Evolutionary conservation across 306 rosid species (phyloP).

Genomic region (Glycyrrhiza uralensis): DNA sequence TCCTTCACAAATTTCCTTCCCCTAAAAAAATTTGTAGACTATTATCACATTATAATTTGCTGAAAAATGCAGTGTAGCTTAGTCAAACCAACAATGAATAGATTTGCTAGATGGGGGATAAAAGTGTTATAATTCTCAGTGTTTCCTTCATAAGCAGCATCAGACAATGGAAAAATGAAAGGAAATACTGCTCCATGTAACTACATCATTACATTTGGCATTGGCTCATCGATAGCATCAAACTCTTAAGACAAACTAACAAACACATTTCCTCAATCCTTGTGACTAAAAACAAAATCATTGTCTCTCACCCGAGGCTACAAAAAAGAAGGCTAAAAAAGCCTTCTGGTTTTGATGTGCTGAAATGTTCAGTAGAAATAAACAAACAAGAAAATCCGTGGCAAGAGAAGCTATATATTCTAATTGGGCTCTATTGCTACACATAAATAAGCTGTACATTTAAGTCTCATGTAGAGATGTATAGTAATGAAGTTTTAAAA

Average conservation of each 20-base stretch:
- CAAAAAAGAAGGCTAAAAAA: conserved; percentile 23
- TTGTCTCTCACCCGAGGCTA: conserved; percentile 27
- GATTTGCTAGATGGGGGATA: neutral
- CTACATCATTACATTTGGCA: neutral
- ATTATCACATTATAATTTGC: neutral
- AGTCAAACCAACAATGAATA: neutral
- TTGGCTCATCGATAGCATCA: conserved; percentile 1
- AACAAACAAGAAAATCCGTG: neutral
- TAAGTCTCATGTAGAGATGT: conserved; percentile 10
- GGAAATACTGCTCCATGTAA: neutral
- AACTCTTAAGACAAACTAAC: neutral
- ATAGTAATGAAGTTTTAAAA: neutral
- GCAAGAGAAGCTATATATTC: conserved; percentile 28
- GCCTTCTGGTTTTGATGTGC: conserved; percentile 26
- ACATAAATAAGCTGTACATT: conserved; percentile 40
- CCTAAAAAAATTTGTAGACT: too few relatives aligned
- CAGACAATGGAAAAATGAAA: neutral
- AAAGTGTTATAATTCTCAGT: neutral
- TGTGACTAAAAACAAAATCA: conserved; percentile 11
- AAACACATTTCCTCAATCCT: neutral
- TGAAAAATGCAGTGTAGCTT: neutral
- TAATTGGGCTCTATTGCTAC: conserved; percentile 24
- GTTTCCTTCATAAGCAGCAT: conserved; percentile 1
- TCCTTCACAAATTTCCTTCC: neutral
- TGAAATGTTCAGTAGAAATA: neutral